These are phyloP conservation scores for Skeletonema potamos DNA, from an alignment of 108 stramenopile species.

Conservation along the genomic window DNA sequence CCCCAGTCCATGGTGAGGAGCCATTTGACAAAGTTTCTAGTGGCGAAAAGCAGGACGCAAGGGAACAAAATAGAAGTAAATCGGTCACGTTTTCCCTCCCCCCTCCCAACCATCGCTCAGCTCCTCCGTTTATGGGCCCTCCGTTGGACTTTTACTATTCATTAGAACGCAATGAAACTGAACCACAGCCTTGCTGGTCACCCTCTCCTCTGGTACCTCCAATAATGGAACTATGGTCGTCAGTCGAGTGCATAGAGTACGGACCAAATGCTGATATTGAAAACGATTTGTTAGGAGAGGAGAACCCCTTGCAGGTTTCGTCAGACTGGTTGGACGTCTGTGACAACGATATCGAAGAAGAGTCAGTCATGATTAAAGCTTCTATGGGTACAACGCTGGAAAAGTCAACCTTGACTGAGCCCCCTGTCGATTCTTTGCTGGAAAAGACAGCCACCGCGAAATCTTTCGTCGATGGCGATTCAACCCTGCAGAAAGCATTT, in stretches of 20 bases:
- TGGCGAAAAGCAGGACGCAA: background rate
- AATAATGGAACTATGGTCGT: constrained; percentile 39
- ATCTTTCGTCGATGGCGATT: background rate
- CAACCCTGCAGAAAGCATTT: background rate
- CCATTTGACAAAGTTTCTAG: constrained; percentile 1
- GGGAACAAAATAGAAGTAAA: background rate
- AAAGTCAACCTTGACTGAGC: background rate
- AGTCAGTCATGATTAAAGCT: background rate
- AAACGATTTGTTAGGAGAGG: constrained; percentile 27
- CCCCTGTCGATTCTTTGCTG: background rate
- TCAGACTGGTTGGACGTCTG: constrained; percentile 7
- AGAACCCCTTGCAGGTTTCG: constrained; percentile 13
- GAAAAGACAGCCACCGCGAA: background rate
- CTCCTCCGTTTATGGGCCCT: constrained; percentile 34
- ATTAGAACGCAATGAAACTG: constrained; percentile 14
- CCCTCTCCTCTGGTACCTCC: constrained; percentile 16
- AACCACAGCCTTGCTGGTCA: constrained; percentile 10
- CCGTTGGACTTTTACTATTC: constrained; percentile 33
- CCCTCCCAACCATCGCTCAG: constrained; percentile 19
- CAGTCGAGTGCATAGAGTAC: constrained; percentile 17
- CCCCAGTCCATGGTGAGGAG: background rate
- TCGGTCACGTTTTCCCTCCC: constrained; percentile 30
- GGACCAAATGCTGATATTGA: background rate
- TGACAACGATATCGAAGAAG: background rate
- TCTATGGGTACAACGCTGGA: background rate